Conservation (phyloP, 495 filamentous ascomycete species). For the Penicillium fimorum region DNA sequence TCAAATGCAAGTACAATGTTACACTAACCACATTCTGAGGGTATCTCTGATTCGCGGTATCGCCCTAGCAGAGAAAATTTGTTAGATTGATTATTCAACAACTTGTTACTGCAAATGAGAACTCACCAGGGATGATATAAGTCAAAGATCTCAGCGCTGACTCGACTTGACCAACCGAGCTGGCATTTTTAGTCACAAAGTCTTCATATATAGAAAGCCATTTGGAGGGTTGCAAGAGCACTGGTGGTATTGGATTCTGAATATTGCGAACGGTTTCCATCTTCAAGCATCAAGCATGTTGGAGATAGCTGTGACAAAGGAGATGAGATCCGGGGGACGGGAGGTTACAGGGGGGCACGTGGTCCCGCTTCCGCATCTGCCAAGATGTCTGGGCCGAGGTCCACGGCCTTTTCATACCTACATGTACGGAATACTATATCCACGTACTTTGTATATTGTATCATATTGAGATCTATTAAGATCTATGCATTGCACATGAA, state of each 20-base stretch:
- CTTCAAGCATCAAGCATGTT: slow-evolving; percentile 10
- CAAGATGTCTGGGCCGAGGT: slow-evolving; percentile 27
- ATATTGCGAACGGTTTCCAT: slow-evolving; percentile 39
- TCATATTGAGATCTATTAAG: not conserved
- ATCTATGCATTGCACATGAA: not conserved
- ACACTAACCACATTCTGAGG: slow-evolving; percentile 75
- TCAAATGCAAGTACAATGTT: slow-evolving; percentile 4
- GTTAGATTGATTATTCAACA: not conserved
- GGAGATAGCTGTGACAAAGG: slow-evolving; percentile 8
- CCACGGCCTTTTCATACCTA: slow-evolving; percentile 3
- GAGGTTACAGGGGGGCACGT: slow-evolving; percentile 22
- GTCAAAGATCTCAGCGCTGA: slow-evolving; percentile 85
- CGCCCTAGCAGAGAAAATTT: slow-evolving; percentile 55
- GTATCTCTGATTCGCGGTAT: slow-evolving; percentile 89
- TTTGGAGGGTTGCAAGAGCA: slow-evolving; percentile 60
- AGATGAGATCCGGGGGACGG: slow-evolving; percentile 8
- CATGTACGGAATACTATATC: not conserved
- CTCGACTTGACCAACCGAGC: slow-evolving; percentile 90
- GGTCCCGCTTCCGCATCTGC: slow-evolving; percentile 9
- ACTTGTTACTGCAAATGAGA: not conserved
- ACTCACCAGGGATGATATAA: slow-evolving; percentile 86
- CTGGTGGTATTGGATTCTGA: slow-evolving; percentile 31
- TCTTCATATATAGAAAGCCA: slow-evolving; percentile 81
- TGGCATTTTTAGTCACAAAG: slow-evolving; percentile 91
- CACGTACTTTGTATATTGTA: no score